A percentile compares a stretch with the other conserved stretches of the same genome.
Evolutionary conservation across 805 yeast species (phyloP).

Genomic region (Metschnikowia gelsemii): DNA sequence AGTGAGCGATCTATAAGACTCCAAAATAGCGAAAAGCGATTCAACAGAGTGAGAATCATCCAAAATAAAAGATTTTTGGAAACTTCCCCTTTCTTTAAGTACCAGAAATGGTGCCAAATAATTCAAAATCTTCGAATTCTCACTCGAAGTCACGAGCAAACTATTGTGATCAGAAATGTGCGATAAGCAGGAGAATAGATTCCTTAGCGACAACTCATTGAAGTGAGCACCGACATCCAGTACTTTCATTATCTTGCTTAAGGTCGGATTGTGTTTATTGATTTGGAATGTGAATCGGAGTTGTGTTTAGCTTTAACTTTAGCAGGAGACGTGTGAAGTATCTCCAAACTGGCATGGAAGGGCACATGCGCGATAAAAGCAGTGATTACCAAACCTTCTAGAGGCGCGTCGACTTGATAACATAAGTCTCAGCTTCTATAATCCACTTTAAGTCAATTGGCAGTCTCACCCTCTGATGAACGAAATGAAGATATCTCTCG

Average conservation of each 20-base stretch:
- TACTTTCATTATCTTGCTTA: background rate
- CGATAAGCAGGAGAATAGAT: constrained; percentile 23
- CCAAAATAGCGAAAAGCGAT: background rate
- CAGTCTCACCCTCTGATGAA: too few relatives aligned
- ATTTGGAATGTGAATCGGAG: background rate
- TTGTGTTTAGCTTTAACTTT: background rate
- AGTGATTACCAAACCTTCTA: too few relatives aligned
- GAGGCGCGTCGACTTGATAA: too few relatives aligned
- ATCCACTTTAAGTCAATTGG: too few relatives aligned
- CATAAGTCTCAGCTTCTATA: too few relatives aligned
- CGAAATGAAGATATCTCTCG: too few relatives aligned
- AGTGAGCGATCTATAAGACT: constrained; percentile 8
- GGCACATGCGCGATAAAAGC: background rate
- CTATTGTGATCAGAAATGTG: constrained; percentile 27
- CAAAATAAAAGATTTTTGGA: constrained; percentile 24
- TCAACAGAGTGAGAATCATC: constrained; percentile 13
- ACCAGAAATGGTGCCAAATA: constrained; percentile 53
- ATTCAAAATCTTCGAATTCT: constrained; percentile 50
- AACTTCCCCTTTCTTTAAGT: constrained; percentile 50
- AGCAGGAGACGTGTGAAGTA: too few relatives aligned
- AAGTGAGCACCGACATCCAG: constrained; percentile 12
- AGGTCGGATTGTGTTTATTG: background rate
- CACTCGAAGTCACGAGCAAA: constrained; percentile 42
- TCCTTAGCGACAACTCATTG: constrained; percentile 22
- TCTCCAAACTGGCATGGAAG: too few relatives aligned